A percentile compares a stretch with the other conserved stretches of the same genome.
phyloP scores from a whole-genome alignment of 164 flowering plant species.

The Berberis vulgaris region DNA sequence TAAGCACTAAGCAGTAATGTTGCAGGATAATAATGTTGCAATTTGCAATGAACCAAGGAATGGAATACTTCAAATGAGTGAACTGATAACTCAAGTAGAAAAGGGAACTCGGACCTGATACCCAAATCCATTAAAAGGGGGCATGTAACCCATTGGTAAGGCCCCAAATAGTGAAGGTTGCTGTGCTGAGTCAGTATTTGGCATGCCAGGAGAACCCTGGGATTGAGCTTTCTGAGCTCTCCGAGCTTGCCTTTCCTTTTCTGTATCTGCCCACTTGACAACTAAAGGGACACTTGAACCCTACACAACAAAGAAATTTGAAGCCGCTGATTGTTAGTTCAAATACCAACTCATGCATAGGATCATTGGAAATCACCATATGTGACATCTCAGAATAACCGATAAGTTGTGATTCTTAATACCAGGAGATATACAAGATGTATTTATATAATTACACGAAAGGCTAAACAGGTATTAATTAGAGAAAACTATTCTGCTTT shows the following conservation, averaged over 20 bases:
- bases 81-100: not conserved
- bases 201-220: constrained; percentile 32
- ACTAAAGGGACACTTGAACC: constrained; percentile 94
- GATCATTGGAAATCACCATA: too few species aligned
- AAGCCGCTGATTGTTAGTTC: not conserved
- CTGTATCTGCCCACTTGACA: constrained; percentile 99
- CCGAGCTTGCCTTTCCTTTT: constrained; percentile 93
- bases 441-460: too few species aligned
- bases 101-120: constrained; percentile 59
- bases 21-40: not conserved
- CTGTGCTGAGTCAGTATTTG: constrained; percentile 50
- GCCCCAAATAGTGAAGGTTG: constrained; percentile 83
- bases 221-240: constrained; percentile 86
- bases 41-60: not conserved
- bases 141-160: constrained; percentile 74
- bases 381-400: too few species aligned
- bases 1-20: too few species aligned
- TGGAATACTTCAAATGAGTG: too few species aligned
- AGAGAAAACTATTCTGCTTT: too few species aligned
- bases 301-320: constrained; percentile 27
- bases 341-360: not conserved
- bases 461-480: too few species aligned
- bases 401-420: too few species aligned
- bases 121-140: constrained; percentile 82
- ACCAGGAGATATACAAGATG: too few species aligned